These are phyloP conservation scores for Vitis rupestris DNA, from an alignment of 164 flowering plant species.

Conservation along the genomic window DNA sequence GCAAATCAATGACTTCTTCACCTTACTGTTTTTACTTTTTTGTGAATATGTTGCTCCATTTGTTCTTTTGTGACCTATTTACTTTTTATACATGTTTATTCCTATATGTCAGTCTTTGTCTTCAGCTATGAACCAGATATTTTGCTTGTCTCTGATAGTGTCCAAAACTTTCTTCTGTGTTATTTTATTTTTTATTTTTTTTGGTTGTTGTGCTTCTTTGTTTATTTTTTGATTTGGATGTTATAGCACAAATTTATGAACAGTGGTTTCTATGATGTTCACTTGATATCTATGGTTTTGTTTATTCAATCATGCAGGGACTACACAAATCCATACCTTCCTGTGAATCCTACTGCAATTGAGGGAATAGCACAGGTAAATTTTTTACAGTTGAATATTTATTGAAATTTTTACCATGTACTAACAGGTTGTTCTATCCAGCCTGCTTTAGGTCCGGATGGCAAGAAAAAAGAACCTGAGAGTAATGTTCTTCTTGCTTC, in stretches of 20 bases:
- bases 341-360: slow-evolving; percentile 88
- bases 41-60: too few species aligned
- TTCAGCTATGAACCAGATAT: background rate
- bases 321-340: slow-evolving; percentile 90
- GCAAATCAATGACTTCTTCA: too few species aligned
- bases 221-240: background rate
- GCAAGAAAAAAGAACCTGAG: slow-evolving; percentile 76
- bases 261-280: background rate
- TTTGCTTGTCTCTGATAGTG: background rate
- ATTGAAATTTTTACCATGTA: background rate
- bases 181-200: too few species aligned
- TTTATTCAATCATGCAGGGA: slow-evolving; percentile 52
- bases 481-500: slow-evolving; percentile 93
- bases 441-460: slow-evolving; percentile 80
- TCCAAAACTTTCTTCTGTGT: background rate
- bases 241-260: background rate
- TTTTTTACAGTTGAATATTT: background rate
- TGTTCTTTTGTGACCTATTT: too few species aligned
- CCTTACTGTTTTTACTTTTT: too few species aligned
- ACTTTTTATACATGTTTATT: too few species aligned
- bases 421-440: slow-evolving; percentile 35
- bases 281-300: slow-evolving; percentile 2
- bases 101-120: too few species aligned
- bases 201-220: background rate
- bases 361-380: slow-evolving; percentile 71